Base-by-base conservation (phyloP, 371 early-diverging fungal species). In the Mortierella sp. region DNA sequence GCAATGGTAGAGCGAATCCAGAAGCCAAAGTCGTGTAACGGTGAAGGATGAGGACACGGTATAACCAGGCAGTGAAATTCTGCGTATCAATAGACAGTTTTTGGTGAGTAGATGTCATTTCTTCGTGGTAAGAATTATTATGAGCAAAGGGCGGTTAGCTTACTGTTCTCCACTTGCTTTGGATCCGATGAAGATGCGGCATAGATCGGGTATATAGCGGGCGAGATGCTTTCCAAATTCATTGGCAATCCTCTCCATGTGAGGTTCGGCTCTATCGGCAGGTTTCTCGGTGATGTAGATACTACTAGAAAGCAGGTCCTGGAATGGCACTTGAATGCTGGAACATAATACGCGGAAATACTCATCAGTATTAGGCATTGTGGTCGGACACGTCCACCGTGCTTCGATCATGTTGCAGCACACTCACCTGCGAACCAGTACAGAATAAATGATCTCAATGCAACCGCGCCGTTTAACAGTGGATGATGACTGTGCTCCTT, bases 1-100 rank as follows among this genome's bases (percentile, higher is more conserved):
- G 30, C 78, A 76, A 28, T 76, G 78, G 51, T 76, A 76, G 58
- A 76, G 64, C 26, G 70, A 70, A 43, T 76, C 78, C 59, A 76
- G 41, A 16, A 76, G 66, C 78, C 78, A 76, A 8, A 76, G 59
- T 4, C 78, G 78, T 27, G 59, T 70, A 1, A 76, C 78, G 8
- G 78, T 76, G 39, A 76, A 76, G 23, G 78, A 70, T 13, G 52
- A 46, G 2, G 61, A 53, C 0, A 76, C 62, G 3, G 52, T 62
- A 38, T 70, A 70, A 38, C 78, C 78, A n/a, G 78, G 63, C 42
- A 76, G 24, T 3, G 55, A 26, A 24, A 76, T 54, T 46, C 78
- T 76, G 48, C 23, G 26, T 14, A 30, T 18, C 9, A 16, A 43
- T 4, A 5, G 16, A 16, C 19, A 16, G 19, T 3, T 39, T 10